Conservation (phyloP, 2,329 filamentous ascomycete species). For the Epichloe bromicola region DNA sequence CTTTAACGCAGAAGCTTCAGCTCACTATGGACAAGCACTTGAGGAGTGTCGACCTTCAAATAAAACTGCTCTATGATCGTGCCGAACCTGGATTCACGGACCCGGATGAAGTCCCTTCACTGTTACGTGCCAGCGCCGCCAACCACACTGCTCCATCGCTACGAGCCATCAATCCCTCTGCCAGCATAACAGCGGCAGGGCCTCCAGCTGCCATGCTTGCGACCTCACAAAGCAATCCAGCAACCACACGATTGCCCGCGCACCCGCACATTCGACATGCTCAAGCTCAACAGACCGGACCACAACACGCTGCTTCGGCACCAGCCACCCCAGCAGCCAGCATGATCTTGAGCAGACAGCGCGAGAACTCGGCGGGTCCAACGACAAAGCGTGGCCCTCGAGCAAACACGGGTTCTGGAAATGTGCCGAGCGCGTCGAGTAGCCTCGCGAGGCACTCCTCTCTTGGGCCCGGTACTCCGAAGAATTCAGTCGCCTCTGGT, state of each 20-base stretch:
- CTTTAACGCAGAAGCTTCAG: slow-evolving; percentile 51
- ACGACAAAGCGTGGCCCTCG: slow-evolving; percentile 40
- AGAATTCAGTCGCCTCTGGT: slow-evolving; percentile 21
- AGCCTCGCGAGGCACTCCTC: slow-evolving; percentile 49
- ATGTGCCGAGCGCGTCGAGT: slow-evolving; percentile 38
- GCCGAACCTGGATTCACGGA: slow-evolving; percentile 48
- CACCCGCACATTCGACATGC: slow-evolving; percentile 34
- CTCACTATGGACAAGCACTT: slow-evolving; percentile 48
- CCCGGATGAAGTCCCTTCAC: slow-evolving; percentile 49
- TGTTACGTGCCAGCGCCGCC: slow-evolving; percentile 44
- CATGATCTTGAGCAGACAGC: slow-evolving; percentile 45
- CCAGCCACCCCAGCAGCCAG: slow-evolving; percentile 47
- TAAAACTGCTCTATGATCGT: slow-evolving; percentile 49
- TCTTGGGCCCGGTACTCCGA: slow-evolving; percentile 49
- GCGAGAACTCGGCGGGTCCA: slow-evolving; percentile 47
- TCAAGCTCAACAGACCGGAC: slow-evolving; percentile 29
- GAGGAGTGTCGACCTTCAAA: slow-evolving; percentile 47
- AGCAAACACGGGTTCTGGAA: slow-evolving; percentile 33
- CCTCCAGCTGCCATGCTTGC: slow-evolving; percentile 15
- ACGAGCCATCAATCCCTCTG: slow-evolving; percentile 30
- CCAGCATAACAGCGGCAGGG: slow-evolving; percentile 17
- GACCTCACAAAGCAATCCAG: slow-evolving; percentile 25
- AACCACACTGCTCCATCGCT: slow-evolving; percentile 31
- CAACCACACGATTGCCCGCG: slow-evolving; percentile 28
- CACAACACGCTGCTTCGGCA: slow-evolving; percentile 37